Base-by-base conservation (phyloP, 805 yeast genomes). In the Starmerella powellii region DNA sequence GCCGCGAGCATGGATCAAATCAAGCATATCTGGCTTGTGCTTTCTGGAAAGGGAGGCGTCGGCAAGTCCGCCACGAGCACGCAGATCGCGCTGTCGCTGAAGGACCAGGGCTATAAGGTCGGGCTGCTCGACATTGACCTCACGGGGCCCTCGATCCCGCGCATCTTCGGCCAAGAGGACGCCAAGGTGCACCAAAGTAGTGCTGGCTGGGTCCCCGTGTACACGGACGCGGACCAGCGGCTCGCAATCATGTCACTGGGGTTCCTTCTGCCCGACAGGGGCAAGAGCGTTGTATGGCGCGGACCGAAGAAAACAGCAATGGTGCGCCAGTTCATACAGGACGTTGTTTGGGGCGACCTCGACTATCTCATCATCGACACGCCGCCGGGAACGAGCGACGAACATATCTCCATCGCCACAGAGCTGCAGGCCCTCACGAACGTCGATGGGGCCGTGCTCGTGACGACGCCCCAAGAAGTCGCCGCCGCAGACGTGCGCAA, bases 361-460 rank as follows among this genome's bases (percentile, higher is more conserved):
- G 75, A 84, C 42, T 88, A 82, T 57, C 63, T 88, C 42, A 63
- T 91, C 26, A 86, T 91, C 5, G 99, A 91, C 59, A 91, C 99
- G 0, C 99, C 99, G 1, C 99, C 99, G 0, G 99, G 99, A 0
- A 91, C 99, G 0, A 81, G 95, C 0, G 99, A 91, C 61, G 99
- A 91, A 59, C 99, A 91, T 59, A 91, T 91, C 30, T 86, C 95
- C 3, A 80, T 93, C 30, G 96, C 96, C 4, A 97, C 91, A 57
- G 94, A 86, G 60, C 67, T 91, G 31, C 57, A 56, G 27, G 63
- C 80, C 43, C 62, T 67, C 50, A 68, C 70, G 21, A 35, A 33
- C 10, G 85, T 88, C 2, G 95, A 85, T 53, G 97, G 97, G 0
- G 95, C 95, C 1, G 78, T 91, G 0, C 73, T 91, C 2, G 99